These are phyloP conservation scores for Grifola frondosa DNA, from an alignment of 1,284 basidiomycete genomes.

Conservation along the genomic window DNA sequence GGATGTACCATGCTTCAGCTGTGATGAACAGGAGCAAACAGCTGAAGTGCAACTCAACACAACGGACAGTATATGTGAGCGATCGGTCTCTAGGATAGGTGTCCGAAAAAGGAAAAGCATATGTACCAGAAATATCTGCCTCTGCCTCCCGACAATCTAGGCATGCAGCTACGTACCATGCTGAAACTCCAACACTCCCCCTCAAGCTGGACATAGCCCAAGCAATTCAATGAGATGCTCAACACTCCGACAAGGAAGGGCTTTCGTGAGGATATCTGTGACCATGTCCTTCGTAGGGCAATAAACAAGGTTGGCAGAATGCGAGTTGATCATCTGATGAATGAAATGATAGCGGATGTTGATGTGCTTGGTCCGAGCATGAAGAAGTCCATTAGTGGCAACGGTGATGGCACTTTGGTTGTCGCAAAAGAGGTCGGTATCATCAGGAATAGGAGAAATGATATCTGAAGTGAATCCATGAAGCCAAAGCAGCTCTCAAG, in stretches of 20 bases:
- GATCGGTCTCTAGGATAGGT: too few relatives aligned
- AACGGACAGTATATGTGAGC: conserved; percentile 14
- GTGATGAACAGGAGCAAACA: too few relatives aligned
- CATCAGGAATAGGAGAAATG: background rate
- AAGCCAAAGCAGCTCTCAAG: conserved; percentile 27
- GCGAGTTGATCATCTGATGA: conserved; percentile 3
- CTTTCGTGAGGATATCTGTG: conserved; percentile 8
- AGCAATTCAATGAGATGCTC: too few relatives aligned
- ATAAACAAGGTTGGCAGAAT: conserved; percentile 18
- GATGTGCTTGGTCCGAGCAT: conserved; percentile 7
- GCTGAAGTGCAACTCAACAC: conserved; percentile 22
- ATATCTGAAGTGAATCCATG: conserved; percentile 20
- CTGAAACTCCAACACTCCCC: too few relatives aligned
- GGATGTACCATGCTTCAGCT: too few relatives aligned
- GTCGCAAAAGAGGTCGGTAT: conserved; percentile 28
- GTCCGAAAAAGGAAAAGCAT: too few relatives aligned
- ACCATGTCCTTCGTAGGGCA: conserved; percentile 19
- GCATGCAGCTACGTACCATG: too few relatives aligned
- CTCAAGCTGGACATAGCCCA: too few relatives aligned
- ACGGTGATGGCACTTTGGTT: conserved; percentile 31
- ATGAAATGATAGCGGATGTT: conserved; percentile 7
- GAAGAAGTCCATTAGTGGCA: background rate
- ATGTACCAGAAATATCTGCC: too few relatives aligned
- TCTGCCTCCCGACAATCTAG: too few relatives aligned
- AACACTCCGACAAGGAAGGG: too few relatives aligned